Evolutionary conservation across 2,329 filamentous ascomycete genomes (phyloP), one percentile per base, ranked within the genome.

Genomic region (Botrytis cinerea): DNA sequence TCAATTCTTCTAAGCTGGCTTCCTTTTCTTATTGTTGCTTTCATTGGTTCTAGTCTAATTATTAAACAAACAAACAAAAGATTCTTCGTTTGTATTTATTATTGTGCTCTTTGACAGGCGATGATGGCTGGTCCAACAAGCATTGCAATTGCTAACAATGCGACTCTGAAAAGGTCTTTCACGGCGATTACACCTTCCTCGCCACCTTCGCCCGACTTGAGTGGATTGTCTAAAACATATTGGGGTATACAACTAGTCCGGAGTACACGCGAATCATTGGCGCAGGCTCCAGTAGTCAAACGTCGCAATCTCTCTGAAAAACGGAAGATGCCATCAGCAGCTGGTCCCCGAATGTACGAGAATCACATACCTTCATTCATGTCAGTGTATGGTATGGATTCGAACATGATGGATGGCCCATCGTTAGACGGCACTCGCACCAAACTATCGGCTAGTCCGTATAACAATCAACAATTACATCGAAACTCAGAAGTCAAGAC

Each of bases 361-460:
- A 89, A 91, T 80, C 89, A 91, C 82, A 91, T 93, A 86, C 91
- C 91, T 80, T 90, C 91, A 35, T 92, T 93, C 79, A 92, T 92
- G 90, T 91, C 91, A 73, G 91, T 93, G 73, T 92, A 91, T 84
- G 90, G 90, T 81, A 86, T 91, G 77, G 89, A 91, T 79, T 75
- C 81, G 72, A 82, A 77, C 73, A 62, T 75, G 5, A 74, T 76
- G 74, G 79, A 80, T 61, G 78, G 73, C 54, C 71, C 75, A 28
- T 75, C 66, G 67, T 67, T 77, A 32, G 73, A 64, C 51, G 74
- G 75, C 54, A 68, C 75, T 62, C 66, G 40, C 22, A 76, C 76
- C 25, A 80, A 78, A 74, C 60, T 78, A 48, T 76, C 77, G 74
- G 66, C 45, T 72, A 60, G 63, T 75, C 72, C 74, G 73, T 73